Conservation (phyloP, 208 protist genomes). For the Leishmania gerbilli region DNA sequence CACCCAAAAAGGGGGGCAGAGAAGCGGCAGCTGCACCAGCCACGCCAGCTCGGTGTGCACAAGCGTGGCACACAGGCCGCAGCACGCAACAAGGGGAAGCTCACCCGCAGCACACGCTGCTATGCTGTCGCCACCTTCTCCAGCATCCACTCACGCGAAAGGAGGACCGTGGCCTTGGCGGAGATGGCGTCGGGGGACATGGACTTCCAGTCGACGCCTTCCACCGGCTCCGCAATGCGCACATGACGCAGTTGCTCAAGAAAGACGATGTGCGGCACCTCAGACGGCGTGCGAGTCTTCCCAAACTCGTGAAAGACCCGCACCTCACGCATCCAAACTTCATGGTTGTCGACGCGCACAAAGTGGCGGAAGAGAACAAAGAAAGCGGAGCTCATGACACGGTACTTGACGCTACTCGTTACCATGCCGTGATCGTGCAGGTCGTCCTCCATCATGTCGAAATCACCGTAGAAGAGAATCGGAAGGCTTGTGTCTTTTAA, state of each 20-base stretch:
- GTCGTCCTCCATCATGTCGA: conserved; percentile 87
- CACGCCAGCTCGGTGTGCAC: neutral
- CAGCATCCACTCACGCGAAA: conserved; percentile 37
- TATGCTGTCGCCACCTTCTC: conserved; percentile 1
- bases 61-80: neutral
- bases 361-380: conserved; percentile 81
- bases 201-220: conserved; percentile 37
- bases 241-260: conserved; percentile 53
- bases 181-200: conserved; percentile 42
- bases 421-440: conserved; percentile 80
- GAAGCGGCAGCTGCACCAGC: conserved; percentile 1
- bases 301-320: conserved; percentile 79
- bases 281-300: conserved; percentile 17
- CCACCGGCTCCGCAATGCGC: conserved; percentile 32
- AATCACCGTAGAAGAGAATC: conserved; percentile 72
- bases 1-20: neutral
- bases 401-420: conserved; percentile 62
- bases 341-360: conserved; percentile 61
- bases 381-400: conserved; percentile 75
- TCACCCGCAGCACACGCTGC: neutral
- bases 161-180: conserved; percentile 26
- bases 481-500: conserved; percentile 60
- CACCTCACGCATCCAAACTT: conserved; percentile 74
- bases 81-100: neutral
- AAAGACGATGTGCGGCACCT: conserved; percentile 60